Evolutionary conservation across 345 rosid genomes (phyloP), one percentile per base, ranked within the genome.

Genomic region (Trapa bicornis): DNA sequence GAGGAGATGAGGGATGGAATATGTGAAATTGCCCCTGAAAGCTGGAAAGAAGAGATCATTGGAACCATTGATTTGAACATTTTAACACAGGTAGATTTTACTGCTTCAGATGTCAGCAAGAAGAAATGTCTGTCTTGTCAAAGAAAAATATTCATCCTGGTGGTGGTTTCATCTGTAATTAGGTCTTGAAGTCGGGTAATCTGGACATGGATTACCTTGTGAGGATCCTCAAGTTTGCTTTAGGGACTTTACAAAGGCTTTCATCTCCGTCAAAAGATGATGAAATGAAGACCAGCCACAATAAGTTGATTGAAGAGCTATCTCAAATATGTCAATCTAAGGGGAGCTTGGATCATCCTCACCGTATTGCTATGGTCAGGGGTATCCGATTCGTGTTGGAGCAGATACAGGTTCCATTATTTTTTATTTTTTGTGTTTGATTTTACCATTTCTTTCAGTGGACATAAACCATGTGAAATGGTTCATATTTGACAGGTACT

Each of bases 1-100:
- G 79, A 73, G 76, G 99, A 94, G 80, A 95, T 89, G 71, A 86
- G 92, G 70, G 99, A 94, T 70, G 99, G 83, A 73, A 84, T 94
- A 52, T 77, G 81, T 67, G 89, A 89, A 75, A 86, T 91, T 83
- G 91, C 89, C 70, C 96, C 99, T 42, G 76, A 78, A 65, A 81
- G 84, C 80, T 91, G 97, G 99, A 91, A 78, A 76, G 76, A 77
- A 61, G 95, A 86, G 77, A 87, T 91, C 67, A 66, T 33, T 70
- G 91, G 82, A 74, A 75, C 86, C 58, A 81, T 94, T 67, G 99
- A 94, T 85, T 69, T 83, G 0, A 91, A 87, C 50, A 74, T 90
- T 75, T 86, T 94, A 74, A 65, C 89, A 67, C 91, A 89, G 96
- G 99, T 89, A 70, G 68, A 32, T 33, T 22, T 64, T 3, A 22